Evolutionary conservation across 2,329 filamentous ascomycete species (phyloP).

Genomic region (Penicillium concentricum): DNA sequence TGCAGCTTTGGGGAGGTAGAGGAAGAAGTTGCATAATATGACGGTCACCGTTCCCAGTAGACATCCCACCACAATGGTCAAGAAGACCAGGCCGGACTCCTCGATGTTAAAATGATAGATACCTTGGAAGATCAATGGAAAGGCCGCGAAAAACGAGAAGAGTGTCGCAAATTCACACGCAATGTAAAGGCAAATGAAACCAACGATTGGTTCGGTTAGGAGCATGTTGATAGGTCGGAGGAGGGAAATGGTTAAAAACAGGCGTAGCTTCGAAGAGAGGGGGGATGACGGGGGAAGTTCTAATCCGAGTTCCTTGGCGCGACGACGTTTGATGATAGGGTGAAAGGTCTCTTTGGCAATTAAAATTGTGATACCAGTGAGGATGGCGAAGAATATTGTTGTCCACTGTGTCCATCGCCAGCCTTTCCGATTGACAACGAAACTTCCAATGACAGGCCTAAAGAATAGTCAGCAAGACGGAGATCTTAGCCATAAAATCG

Average conservation of each 20-base stretch:
- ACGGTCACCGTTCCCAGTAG: slow-evolving; percentile 48
- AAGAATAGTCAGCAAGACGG: background rate
- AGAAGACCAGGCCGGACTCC: slow-evolving; percentile 71
- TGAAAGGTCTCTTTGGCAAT: slow-evolving; percentile 20
- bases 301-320: slow-evolving; percentile 9
- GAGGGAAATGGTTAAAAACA: slow-evolving; percentile 33
- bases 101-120: slow-evolving; percentile 58
- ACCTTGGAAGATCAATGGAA: slow-evolving; percentile 73
- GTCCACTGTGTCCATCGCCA: slow-evolving; percentile 25
- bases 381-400: slow-evolving; percentile 13
- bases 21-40: slow-evolving; percentile 14
- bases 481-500: too few relatives aligned
- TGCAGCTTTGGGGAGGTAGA: slow-evolving; percentile 11
- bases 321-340: slow-evolving; percentile 14
- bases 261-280: slow-evolving; percentile 6
- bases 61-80: slow-evolving; percentile 74
- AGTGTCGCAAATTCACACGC: slow-evolving; percentile 75
- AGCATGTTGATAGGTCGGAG: slow-evolving; percentile 62
- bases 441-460: slow-evolving; percentile 27
- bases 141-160: slow-evolving; percentile 83
- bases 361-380: slow-evolving; percentile 10
- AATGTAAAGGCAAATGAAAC: slow-evolving; percentile 68
- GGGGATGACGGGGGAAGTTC: slow-evolving; percentile 1
- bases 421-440: slow-evolving; percentile 19
- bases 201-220: slow-evolving; percentile 67